Evolutionary conservation across 2,329 filamentous ascomycete species (phyloP), one percentile per base, ranked within the genome.

Genomic region (Neopestalotiopsis rosae): DNA sequence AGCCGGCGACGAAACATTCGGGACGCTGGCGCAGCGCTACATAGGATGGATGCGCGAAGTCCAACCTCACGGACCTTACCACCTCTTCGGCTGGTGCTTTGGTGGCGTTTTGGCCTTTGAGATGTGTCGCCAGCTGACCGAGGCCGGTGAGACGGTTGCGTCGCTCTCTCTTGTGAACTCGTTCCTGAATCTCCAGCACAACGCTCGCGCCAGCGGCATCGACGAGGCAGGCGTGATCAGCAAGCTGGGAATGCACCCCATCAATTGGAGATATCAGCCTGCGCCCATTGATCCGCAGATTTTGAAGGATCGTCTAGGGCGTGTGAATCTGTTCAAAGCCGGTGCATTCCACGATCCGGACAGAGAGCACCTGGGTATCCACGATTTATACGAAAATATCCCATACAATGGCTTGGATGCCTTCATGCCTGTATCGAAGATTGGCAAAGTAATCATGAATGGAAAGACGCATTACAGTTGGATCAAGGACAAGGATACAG

Each of bases 71-170:
- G 57, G 57, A 3, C 57, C 57, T 20, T 61, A 61, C 12, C 28
- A 61, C 28, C 57, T 61, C 28, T 38, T 61, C 28, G 57, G 57
- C 13, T 61, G 57, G 57, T 32, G 57, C 24, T 61, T 61, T 28
- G 57, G 57, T 6, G 57, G 57, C 10, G 32, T 61, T 17, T 17
- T 61, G 9, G 57, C 57, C 14, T 38, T 61, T 17, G 57, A 61
- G 20, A 61, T 61, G 20, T 30, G 28, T 38, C 57, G 32, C 4
- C 57, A 38, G 24, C 57, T 61, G 57, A 61, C 57, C 28, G 32
- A 20, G 28, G 28, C 28, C 12, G 57, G 57, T 7, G 57, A 61
- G 32, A 30, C 28, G 3, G 32, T 61, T 10, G 32, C 28, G 5
- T 32, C 57, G 28, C 57, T 61, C 28, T 61, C 57, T 14, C 28